Evolutionary conservation across 2,329 filamentous ascomycete species (phyloP).

Genomic region (Beauveria bassiana): DNA sequence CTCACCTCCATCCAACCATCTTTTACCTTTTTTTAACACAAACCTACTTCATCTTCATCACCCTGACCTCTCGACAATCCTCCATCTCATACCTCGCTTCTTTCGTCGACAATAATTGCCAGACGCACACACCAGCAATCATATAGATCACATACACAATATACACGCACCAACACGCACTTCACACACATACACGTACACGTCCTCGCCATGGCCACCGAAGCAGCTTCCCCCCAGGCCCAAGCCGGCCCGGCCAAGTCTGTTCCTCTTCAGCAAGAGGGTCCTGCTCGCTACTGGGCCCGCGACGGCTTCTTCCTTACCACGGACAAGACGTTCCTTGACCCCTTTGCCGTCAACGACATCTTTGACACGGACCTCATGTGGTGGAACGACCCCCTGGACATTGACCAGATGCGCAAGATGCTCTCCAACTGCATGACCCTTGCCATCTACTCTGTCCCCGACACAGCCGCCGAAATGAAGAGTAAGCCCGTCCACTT

Average conservation of each 20-base stretch:
- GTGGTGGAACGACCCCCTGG: constrained; percentile 52
- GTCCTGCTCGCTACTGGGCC: constrained; percentile 37
- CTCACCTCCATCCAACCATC: background rate
- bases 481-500: constrained; percentile 23
- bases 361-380: constrained; percentile 49
- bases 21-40: background rate
- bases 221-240: background rate
- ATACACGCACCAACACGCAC: background rate
- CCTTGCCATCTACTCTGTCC: constrained; percentile 47
- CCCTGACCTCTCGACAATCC: background rate
- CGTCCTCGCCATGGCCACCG: constrained; percentile 5
- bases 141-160: background rate
- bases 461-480: constrained; percentile 31
- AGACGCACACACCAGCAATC: background rate
- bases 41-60: background rate
- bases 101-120: no score
- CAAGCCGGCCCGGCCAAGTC: constrained; percentile 8
- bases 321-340: constrained; percentile 49
- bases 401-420: constrained; percentile 38
- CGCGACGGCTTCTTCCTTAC: constrained; percentile 52
- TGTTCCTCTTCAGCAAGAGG: constrained; percentile 20
- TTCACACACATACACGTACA: background rate
- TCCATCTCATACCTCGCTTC: background rate
- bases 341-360: constrained; percentile 44
- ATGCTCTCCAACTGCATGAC: constrained; percentile 52